phyloP scores from a whole-genome alignment of 1,139 yeast genomes.

The Spencermartinsiella ligniputridi region DNA sequence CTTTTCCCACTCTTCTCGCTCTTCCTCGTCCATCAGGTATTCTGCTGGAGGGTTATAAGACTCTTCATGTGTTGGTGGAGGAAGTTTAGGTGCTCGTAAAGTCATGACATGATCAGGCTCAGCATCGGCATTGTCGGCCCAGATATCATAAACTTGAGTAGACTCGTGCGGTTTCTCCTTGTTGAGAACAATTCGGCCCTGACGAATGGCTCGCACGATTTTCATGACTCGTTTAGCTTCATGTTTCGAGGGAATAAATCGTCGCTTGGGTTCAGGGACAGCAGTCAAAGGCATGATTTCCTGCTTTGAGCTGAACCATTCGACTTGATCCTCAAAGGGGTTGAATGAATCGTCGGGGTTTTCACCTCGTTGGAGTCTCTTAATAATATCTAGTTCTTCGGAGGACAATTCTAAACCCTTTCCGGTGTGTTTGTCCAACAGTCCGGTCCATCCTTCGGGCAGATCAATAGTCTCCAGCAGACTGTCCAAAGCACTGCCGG shows the following conservation, averaged over 20 bases:
- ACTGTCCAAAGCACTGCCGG: conserved; percentile 89
- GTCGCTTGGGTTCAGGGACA: conserved; percentile 92
- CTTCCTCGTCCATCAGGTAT: conserved; percentile 77
- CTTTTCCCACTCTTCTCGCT: conserved; percentile 65
- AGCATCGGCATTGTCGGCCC: conserved; percentile 63
- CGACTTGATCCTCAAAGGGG: conserved; percentile 91
- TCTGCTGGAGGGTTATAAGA: conserved; percentile 98
- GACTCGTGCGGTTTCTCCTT: conserved; percentile 46
- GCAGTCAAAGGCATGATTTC: conserved; percentile 94
- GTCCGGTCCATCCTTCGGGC: conserved; percentile 99
- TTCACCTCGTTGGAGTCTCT: conserved; percentile 81
- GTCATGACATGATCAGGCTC: conserved; percentile 82
- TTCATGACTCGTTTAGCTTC: conserved; percentile 97
- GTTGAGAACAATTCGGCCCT: conserved; percentile 83
- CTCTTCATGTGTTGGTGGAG: conserved; percentile 96
- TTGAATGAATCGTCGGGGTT: conserved; percentile 74
- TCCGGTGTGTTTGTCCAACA: conserved; percentile 88
- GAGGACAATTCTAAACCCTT: conserved; percentile 75
- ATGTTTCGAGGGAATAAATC: conserved; percentile 94
- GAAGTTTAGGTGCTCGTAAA: conserved; percentile 87
- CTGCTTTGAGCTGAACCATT: conserved; percentile 85
- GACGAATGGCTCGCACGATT: conserved; percentile 92
- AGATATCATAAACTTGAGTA: conserved; percentile 58
- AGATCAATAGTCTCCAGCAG: conserved; percentile 84
- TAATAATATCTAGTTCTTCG: conserved; percentile 85